Evolutionary conservation across 352 stramenopile species (phyloP).

Genomic region (Ophiocytium majus): DNA sequence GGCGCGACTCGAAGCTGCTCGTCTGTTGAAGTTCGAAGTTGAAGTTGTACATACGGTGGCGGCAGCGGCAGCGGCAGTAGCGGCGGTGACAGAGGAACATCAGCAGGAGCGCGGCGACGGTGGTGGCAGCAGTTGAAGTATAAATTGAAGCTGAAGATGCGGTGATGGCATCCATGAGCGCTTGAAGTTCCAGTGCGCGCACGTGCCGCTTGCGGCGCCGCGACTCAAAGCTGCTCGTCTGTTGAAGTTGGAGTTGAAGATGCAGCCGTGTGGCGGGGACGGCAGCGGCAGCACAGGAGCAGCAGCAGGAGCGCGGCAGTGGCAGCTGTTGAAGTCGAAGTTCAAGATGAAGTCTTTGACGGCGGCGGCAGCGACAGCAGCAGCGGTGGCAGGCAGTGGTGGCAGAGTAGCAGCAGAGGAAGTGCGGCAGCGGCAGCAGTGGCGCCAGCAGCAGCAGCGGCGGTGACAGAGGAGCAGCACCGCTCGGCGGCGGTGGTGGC

Average conservation of each 20-base stretch:
- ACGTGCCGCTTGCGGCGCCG: constrained; percentile 36
- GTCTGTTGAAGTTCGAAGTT: constrained; percentile 28
- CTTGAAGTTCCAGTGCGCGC: constrained; percentile 62
- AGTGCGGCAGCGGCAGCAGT: too few relatives aligned
- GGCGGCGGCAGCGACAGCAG: too few relatives aligned
- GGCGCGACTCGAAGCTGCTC: constrained; percentile 47
- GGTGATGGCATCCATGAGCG: constrained; percentile 63
- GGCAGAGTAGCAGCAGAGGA: too few relatives aligned
- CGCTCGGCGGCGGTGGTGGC: too few relatives aligned
- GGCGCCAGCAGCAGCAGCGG: too few relatives aligned
- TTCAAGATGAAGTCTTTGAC: too few relatives aligned
- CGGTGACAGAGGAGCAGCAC: too few relatives aligned
- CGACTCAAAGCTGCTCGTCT: constrained; percentile 50
- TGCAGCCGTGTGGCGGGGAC: not conserved
- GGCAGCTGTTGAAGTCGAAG: not conserved
- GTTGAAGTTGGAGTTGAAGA: constrained; percentile 17
- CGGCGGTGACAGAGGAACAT: not conserved
- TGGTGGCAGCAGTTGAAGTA: too few relatives aligned
- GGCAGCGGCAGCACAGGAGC: not conserved
- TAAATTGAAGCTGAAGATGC: too few relatives aligned
- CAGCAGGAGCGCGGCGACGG: too few relatives aligned
- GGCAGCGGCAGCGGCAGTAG: not conserved
- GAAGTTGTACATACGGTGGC: not conserved
- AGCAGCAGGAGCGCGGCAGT: not conserved
- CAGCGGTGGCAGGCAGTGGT: too few relatives aligned